Evolutionary conservation across 2,329 filamentous ascomycete genomes (phyloP).

Genomic region (Lecanosticta acicola): DNA sequence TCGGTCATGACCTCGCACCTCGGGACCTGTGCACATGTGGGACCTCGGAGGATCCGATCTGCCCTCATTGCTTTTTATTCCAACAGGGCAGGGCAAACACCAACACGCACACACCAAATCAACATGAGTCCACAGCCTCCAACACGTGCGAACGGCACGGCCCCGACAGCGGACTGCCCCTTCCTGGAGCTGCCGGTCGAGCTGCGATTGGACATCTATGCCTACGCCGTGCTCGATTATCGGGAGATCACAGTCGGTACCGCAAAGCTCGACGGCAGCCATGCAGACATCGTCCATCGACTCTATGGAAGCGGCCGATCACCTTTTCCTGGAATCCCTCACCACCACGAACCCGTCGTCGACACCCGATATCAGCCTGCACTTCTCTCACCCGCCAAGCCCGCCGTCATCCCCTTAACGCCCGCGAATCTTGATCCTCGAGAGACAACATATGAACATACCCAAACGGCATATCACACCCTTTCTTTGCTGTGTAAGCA

Average conservation of each 20-base stretch:
- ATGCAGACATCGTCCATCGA: constrained; percentile 29
- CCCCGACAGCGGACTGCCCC: constrained; percentile 8
- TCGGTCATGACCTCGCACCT: no score
- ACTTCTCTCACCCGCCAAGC: constrained; percentile 30
- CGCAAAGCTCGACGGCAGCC: constrained; percentile 30
- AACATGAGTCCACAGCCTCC: no score
- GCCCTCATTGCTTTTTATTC: no score
- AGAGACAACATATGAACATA: constrained; percentile 8
- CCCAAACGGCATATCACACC: constrained; percentile 15
- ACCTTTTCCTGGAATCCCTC: constrained; percentile 36
- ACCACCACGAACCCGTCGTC: constrained; percentile 33
- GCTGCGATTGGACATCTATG: constrained; percentile 40
- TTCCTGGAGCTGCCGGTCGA: constrained; percentile 36
- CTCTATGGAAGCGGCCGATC: constrained; percentile 21
- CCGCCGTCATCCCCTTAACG: constrained; percentile 22
- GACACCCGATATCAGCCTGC: constrained; percentile 30
- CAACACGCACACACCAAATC: no score
- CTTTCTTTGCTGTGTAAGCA: constrained; percentile 28
- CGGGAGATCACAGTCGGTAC: constrained; percentile 37
- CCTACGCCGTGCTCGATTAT: constrained; percentile 34
- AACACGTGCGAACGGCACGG: background rate
- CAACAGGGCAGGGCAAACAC: no score
- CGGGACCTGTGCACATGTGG: no score
- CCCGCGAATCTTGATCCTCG: constrained; percentile 8
- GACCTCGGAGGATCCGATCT: no score